Evolutionary conservation across 1,284 basidiomycete species (phyloP).

Genomic region (Ganoderma sinense): DNA sequence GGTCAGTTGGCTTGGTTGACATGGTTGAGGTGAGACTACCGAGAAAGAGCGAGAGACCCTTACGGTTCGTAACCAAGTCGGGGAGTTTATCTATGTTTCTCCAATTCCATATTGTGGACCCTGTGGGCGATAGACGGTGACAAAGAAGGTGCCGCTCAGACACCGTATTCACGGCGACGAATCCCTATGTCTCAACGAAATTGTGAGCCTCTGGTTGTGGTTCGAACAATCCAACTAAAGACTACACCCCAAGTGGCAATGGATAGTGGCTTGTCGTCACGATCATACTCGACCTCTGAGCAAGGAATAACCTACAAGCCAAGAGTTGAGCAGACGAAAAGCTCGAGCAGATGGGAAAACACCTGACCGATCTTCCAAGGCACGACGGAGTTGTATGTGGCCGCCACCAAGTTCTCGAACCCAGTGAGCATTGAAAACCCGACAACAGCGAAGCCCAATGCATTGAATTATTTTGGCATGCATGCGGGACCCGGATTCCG

Average conservation of each 20-base stretch:
- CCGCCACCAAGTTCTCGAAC: no score
- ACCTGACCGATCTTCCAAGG: no score
- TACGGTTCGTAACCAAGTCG: background rate
- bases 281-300: background rate
- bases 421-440: no score
- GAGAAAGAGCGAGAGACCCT: background rate
- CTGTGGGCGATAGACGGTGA: background rate
- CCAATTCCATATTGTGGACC: background rate
- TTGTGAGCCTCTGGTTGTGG: no score
- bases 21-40: background rate
- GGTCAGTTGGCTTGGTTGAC: background rate
- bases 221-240: background rate
- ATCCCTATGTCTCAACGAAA: background rate
- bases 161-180: background rate
- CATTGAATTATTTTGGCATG: no score
- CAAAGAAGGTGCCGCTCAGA: background rate
- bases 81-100: background rate
- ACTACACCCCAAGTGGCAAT: background rate
- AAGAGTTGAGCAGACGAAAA: no score
- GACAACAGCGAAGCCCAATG: no score
- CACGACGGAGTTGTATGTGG: no score
- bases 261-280: background rate
- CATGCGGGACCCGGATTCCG: no score
- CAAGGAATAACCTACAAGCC: no score
- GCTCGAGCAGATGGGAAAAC: no score